These are phyloP conservation scores for Penicillium sp. DNA, from an alignment of 2,329 filamentous ascomycete genomes.

Conservation along the genomic window DNA sequence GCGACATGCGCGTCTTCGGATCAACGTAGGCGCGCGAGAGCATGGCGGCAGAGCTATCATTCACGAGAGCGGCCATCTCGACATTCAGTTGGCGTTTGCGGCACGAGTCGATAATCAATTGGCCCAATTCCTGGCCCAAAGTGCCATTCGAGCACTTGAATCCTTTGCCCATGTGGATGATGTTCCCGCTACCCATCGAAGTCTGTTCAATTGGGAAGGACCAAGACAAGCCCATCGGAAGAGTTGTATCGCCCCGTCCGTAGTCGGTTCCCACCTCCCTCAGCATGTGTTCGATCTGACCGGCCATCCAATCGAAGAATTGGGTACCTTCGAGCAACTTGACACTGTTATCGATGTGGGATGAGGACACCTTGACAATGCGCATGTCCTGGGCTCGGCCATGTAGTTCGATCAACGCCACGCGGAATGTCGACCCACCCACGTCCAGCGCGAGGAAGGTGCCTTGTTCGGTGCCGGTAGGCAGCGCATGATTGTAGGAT, in stretches of 20 bases:
- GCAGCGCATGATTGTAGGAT: conserved; percentile 58
- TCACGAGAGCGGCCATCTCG: conserved; percentile 57
- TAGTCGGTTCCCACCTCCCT: conserved; percentile 39
- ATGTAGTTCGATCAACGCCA: conserved; percentile 54
- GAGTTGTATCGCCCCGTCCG: conserved; percentile 32
- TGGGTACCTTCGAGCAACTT: conserved; percentile 50
- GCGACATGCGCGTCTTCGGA: conserved; percentile 55
- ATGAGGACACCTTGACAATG: conserved; percentile 51
- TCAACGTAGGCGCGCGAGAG: conserved; percentile 58
- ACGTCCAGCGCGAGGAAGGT: conserved; percentile 59
- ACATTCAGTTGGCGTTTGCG: conserved; percentile 51
- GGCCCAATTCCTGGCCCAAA: conserved; percentile 54
- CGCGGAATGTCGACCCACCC: conserved; percentile 60
- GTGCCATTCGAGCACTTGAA: conserved; percentile 56
- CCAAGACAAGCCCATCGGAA: conserved; percentile 59
- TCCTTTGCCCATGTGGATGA: conserved; percentile 61
- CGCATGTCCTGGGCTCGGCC: conserved; percentile 48
- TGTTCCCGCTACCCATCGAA: conserved; percentile 51
- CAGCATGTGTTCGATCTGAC: conserved; percentile 52
- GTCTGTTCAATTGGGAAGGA: conserved; percentile 63
- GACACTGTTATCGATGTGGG: conserved; percentile 52
- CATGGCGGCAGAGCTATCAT: conserved; percentile 57
- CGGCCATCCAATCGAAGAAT: conserved; percentile 64
- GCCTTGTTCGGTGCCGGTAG: conserved; percentile 54
- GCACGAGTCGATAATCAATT: conserved; percentile 56